Evolutionary conservation across 2,329 filamentous ascomycete species (phyloP), one percentile per base, ranked within the genome.

Genomic region (Phialemoniopsis sp.): DNA sequence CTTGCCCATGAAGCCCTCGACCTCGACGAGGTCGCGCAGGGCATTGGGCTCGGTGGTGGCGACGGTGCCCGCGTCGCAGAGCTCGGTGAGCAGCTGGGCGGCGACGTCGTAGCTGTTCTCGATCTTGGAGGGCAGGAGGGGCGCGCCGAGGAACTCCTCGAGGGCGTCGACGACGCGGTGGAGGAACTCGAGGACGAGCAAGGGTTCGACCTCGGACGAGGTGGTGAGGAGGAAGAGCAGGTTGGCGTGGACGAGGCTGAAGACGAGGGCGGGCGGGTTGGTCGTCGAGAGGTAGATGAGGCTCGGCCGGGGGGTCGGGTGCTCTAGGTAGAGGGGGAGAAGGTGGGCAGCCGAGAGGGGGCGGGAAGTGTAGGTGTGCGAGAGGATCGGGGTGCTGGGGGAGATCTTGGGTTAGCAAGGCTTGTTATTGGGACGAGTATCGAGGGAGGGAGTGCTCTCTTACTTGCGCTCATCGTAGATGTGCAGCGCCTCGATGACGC

Each of bases 381-480:
- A 87, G 56, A 98, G 80, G 53, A 97, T 80, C 49, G 86, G 80
- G 55, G 79, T 85, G 66, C 90, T 95, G 50, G 31, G 36, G 6
- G 10, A 10, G 21, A 26, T 6, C 10, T 10, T 26, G 10, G 6
- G 21, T 26, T 26, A 26, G 21, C n/a, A n/a, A n/a, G n/a, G n/a
- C n/a, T n/a, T n/a, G n/a, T n/a, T n/a, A n/a, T n/a, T n/a, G n/a
- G n/a, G n/a, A n/a, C n/a, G n/a, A n/a, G n/a, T n/a, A n/a, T n/a
- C n/a, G n/a, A n/a, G 17, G n/a, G n/a, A 29, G 46, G 41, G 62
- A 59, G 52, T 34, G 37, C 29, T 35, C 26, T 29, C 76, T 57
- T 70, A 95, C 90, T 90, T 89, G 67, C 90, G 82, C 72, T 96
- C 90, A 78, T 97, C 90, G 65, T 87, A 96, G 61, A 98, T 89